Base-by-base conservation (phyloP, 2,329 filamentous ascomycete species). In the Stenocarpella maydis region DNA sequence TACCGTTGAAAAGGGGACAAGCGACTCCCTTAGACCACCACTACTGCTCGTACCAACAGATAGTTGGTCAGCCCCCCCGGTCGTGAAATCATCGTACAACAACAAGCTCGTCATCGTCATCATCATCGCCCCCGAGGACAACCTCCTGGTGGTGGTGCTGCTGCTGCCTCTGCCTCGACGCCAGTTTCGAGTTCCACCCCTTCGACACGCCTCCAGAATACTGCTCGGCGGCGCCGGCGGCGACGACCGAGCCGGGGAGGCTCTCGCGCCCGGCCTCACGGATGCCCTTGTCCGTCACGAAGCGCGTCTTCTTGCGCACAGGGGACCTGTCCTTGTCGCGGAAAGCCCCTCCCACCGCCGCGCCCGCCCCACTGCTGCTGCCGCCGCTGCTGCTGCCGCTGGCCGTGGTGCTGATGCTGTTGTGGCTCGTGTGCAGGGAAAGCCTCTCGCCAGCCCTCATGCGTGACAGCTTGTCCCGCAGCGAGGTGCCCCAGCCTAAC, bases 211-310 rank as follows among this genome's bases (percentile, higher is more conserved):
- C 39, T 5, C 34, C 34, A 7, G 6, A 9, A 4, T 34, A 9
- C 31, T 34, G 31, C 9, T 34, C 31, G 31, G 31, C 34, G 34
- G 34, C 21, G n/a, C n/a, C n/a, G 1, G 3, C 69, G 15, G 34
- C 67, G n/a, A 52, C 39, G 54, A 43, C 37, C 49, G 64, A 60
- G 12, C 67, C 67, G 7, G 70, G 70, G 14, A 94, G 77, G 75
- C 91, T 94, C 76, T 94, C 92, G 70, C 91, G 84, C 1, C 92
- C 92, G 4, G 92, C 92, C 79, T 93, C 91, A 67, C 89, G 87
- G 71, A 95, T 94, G 0, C 92, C 92, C 77, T 91, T 92, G 50
- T 90, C 89, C 31, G 92, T 93, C 49, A 94, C 86, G 76, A 95
- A 94, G n/a, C 92, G 85, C 64, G 92, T 94, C 84, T 93, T 93